A percentile compares a stretch with the other conserved stretches of the same genome.
These are phyloP conservation scores for Lepiota brunneoincarnata DNA, from an alignment of 768 basidiomycete genomes.

Conservation along the genomic window DNA sequence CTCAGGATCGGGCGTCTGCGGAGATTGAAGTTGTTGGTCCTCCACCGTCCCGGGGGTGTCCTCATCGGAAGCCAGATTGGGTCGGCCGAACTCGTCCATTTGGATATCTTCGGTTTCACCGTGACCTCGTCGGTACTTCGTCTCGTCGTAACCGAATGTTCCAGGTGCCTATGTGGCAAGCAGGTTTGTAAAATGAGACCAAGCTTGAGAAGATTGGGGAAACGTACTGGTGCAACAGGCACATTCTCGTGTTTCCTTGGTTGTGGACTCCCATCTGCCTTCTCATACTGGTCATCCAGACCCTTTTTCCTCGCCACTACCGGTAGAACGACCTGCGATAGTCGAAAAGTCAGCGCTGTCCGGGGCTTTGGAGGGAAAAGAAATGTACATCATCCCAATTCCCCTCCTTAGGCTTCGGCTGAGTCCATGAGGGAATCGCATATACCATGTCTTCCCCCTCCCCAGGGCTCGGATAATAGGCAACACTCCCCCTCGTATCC, in stretches of 20 bases:
- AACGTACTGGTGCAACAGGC: constrained; percentile 56
- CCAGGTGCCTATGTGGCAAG: constrained; percentile 62
- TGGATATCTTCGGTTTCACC: constrained; percentile 42
- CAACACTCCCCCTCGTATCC: constrained; percentile 54
- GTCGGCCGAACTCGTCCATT: constrained; percentile 67
- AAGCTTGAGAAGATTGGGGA: constrained; percentile 4
- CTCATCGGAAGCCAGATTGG: constrained; percentile 1
- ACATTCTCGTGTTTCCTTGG: constrained; percentile 38
- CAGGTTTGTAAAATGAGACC: not conserved
- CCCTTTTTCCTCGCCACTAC: constrained; percentile 84
- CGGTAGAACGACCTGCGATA: constrained; percentile 72
- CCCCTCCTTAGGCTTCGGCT: constrained; percentile 61
- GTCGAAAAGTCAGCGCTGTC: constrained; percentile 4
- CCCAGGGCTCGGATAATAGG: constrained; percentile 61
- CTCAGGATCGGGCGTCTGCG: constrained; percentile 11
- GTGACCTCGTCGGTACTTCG: constrained; percentile 60
- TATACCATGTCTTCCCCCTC: constrained; percentile 54
- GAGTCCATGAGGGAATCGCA: constrained; percentile 83
- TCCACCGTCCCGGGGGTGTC: not conserved
- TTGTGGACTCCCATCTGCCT: constrained; percentile 65
- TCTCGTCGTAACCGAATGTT: constrained; percentile 75
- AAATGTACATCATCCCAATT: constrained; percentile 82
- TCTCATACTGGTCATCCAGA: constrained; percentile 65
- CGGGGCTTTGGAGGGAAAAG: constrained; percentile 9
- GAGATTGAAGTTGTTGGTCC: not conserved